Evolutionary conservation across 176 grass and related monocot genomes (phyloP).

Genomic region (Aegilops longissima): DNA sequence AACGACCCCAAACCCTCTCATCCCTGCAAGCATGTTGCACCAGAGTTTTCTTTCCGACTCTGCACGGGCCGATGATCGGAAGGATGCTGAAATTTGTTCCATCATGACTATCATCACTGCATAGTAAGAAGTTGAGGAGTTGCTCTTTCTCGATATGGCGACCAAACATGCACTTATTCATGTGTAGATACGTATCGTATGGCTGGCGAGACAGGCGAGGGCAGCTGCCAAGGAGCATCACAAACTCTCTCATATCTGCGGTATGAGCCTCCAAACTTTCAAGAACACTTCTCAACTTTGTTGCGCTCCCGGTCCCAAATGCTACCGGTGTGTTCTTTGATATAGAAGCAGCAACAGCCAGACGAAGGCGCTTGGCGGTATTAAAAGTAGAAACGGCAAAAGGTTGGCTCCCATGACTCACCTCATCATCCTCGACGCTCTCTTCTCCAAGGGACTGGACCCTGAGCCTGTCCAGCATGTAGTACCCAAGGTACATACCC

Average conservation of each 20-base stretch:
- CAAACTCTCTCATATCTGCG: constrained; percentile 23
- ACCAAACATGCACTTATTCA: constrained; percentile 7
- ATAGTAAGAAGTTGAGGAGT: constrained; percentile 31
- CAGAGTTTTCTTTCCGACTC: constrained; percentile 45
- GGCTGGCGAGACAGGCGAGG: constrained; percentile 21
- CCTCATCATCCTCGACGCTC: constrained; percentile 1
- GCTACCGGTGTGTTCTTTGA: background rate
- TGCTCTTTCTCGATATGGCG: constrained; percentile 11
- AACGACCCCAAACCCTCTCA: background rate
- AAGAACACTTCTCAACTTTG: constrained; percentile 12
- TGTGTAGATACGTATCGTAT: constrained; percentile 13
- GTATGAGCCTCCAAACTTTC: constrained; percentile 13
- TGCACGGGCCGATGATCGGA: constrained; percentile 27
- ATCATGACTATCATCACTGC: background rate
- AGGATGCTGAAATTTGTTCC: background rate
- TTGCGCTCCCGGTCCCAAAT: background rate
- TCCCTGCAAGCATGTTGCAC: constrained; percentile 29
- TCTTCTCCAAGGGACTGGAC: background rate
- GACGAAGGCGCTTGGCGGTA: constrained; percentile 28
- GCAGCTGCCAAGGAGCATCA: constrained; percentile 34
- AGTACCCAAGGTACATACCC: constrained; percentile 23
- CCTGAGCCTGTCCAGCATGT: constrained; percentile 6
- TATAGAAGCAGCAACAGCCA: constrained; percentile 1
- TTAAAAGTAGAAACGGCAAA: background rate
- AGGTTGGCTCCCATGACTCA: background rate